These are phyloP conservation scores for Xerocomus nothofagi DNA, from an alignment of 1,284 basidiomycete species.

Conservation along the genomic window DNA sequence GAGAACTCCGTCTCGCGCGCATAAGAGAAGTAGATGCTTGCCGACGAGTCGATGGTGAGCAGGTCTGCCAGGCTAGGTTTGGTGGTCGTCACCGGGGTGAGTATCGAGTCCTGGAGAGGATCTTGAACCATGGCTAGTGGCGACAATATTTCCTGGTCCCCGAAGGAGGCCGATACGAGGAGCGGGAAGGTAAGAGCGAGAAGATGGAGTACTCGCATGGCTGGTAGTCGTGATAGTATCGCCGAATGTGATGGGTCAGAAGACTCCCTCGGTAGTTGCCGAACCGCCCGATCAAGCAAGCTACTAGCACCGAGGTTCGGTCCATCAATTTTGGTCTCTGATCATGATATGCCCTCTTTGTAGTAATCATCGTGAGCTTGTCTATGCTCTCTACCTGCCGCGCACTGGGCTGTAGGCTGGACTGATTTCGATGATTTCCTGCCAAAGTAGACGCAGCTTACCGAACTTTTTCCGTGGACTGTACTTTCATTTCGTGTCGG, in stretches of 20 bases:
- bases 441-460: too few species aligned
- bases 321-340: too few species aligned
- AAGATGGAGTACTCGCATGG: constrained; percentile 34
- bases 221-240: neutral
- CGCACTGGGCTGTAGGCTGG: too few species aligned
- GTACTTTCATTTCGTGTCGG: too few species aligned
- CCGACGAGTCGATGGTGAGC: constrained; percentile 67
- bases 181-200: constrained; percentile 35
- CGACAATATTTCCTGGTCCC: constrained; percentile 36
- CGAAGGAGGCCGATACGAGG: constrained; percentile 31
- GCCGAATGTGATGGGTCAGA: neutral
- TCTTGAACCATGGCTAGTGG: constrained; percentile 11
- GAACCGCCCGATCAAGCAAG: too few species aligned
- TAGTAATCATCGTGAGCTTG: too few species aligned
- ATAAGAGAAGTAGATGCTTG: constrained; percentile 80
- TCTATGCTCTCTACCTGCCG: too few species aligned
- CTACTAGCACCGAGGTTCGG: too few species aligned
- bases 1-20: constrained; percentile 68
- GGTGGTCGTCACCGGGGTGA: constrained; percentile 18
- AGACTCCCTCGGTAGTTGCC: neutral
- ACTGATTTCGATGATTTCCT: too few species aligned
- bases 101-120: constrained; percentile 8
- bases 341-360: too few species aligned
- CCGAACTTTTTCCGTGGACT: too few species aligned
- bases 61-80: constrained; percentile 63